A percentile compares a stretch with the other conserved stretches of the same genome.
These are phyloP conservation scores for Phaeodactylum tricornutum DNA, from an alignment of 108 stramenopile species.

Conservation along the genomic window DNA sequence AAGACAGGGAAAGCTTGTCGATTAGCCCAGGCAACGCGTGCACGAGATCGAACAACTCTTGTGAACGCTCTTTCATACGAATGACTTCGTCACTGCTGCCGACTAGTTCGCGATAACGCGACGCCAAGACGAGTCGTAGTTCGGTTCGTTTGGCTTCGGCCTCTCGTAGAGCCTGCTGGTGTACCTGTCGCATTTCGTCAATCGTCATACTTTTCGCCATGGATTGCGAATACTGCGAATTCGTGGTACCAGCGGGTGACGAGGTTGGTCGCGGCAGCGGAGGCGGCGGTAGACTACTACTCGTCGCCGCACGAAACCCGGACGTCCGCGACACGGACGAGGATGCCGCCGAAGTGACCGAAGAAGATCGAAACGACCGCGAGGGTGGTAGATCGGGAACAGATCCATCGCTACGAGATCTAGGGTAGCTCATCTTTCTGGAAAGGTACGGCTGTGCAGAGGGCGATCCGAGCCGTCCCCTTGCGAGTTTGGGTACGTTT, in stretches of 20 bases:
- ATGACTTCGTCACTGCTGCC: conserved; percentile 77
- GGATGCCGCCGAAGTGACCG: no score
- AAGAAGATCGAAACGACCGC: no score
- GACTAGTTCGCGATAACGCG: conserved; percentile 78
- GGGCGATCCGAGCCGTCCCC: no score
- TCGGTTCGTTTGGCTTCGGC: conserved; percentile 84
- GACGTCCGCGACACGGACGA: no score
- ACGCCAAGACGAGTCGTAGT: conserved; percentile 71
- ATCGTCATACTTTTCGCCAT: conserved; percentile 64
- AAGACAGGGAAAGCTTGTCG: conserved; percentile 27
- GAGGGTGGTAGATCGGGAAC: no score
- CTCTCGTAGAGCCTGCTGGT: conserved; percentile 54
- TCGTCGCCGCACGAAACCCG: no score
- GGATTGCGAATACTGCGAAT: conserved; percentile 18
- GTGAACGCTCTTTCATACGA: conserved; percentile 66
- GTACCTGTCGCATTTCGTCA: conserved; percentile 75
- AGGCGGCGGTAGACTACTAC: conserved; percentile 1
- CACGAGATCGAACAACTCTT: conserved; percentile 66
- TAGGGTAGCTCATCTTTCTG: no score
- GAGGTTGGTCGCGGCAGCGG: no score
- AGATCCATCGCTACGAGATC: no score
- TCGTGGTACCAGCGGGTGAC: background rate
- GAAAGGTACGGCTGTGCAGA: no score
- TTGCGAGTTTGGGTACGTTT: no score
- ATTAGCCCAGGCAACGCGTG: conserved; percentile 49